Base-by-base conservation (phyloP, 805 yeast species). In the Ogataea haglerorum region DNA sequence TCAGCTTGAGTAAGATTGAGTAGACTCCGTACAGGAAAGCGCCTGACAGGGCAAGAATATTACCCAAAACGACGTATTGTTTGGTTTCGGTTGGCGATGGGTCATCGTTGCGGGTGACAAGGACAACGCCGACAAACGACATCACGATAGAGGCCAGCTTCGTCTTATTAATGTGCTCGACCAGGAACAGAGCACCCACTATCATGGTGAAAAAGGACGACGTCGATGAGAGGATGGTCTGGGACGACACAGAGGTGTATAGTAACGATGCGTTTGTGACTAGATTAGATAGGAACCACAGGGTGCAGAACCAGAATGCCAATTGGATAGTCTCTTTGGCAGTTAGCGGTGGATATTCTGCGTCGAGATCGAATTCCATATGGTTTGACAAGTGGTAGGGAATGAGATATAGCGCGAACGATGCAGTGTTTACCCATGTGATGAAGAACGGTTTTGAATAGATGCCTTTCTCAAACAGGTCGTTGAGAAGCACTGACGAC, bases 21-120 rank as follows among this genome's bases (percentile, higher is more conserved):
- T 93, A 93, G 7, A 88, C 65, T 30, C 98, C 98, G 58, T 93
- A 93, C 30, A 90, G 75, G n/a, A 85, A 59, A 0, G 99, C 98
- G 3, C 96, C 93, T 0, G 76, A 61, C 8, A 93, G 68, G 0
- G 97, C 96, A 43, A 91, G 64, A 2, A 78, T 18, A 55, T 93
- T 91, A 2, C 99, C 99, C 41, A 78, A 54, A 13, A 85, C 57
- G 17, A 59, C 42, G 10, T 40, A 26, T 29, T 36, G 12, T 40
- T 31, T n/a, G 41, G 45, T 23, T 30, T 41, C 26, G 39, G 49
- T 28, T 62, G 70, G 64, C 10, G 75, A 65, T 1, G 64, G 64
- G 18, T 53, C 46, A 58, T 87, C 95, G 26, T 80, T 72, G 40
- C 75, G 71, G 5, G 96, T 85, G 5, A 91, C 89, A 10, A 91